Evolutionary conservation across 2,329 filamentous ascomycete species (phyloP).

Genomic region (Penicillium sp.): DNA sequence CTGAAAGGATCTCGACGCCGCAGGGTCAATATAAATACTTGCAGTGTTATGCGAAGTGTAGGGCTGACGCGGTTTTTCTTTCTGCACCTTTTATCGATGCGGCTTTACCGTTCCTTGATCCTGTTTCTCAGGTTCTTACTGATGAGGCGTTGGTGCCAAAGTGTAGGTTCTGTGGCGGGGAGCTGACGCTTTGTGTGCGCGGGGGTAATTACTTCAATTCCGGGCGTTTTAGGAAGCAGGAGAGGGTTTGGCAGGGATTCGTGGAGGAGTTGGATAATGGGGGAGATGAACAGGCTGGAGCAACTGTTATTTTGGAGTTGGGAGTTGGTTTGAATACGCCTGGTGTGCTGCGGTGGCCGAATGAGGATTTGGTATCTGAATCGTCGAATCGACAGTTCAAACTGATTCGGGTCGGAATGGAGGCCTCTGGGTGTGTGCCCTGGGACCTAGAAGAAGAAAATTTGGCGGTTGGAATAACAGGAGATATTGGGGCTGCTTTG

Average conservation of each 20-base stretch:
- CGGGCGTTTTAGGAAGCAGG: conserved; percentile 9
- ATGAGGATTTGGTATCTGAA: conserved; percentile 20
- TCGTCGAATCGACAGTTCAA: conserved; percentile 3
- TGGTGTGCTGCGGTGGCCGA: conserved; percentile 21
- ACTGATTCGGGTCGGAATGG: conserved; percentile 20
- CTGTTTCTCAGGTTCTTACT: conserved; percentile 12
- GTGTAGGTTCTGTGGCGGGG: conserved; percentile 19
- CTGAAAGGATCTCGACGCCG: conserved; percentile 15
- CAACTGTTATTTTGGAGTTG: conserved; percentile 20
- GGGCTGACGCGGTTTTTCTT: conserved; percentile 17
- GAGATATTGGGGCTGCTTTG: background rate
- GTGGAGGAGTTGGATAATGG: background rate
- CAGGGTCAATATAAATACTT: conserved; percentile 23
- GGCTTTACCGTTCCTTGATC: conserved; percentile 17
- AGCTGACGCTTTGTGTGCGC: conserved; percentile 22
- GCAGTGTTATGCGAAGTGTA: conserved; percentile 23
- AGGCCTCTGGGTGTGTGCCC: conserved; percentile 19
- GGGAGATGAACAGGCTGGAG: background rate
- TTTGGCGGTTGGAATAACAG: conserved; percentile 15
- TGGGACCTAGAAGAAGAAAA: conserved; percentile 20
- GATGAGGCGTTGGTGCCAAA: conserved; percentile 12
- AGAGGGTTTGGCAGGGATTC: conserved; percentile 13
- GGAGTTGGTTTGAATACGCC: conserved; percentile 26
- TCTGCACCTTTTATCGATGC: conserved; percentile 18
- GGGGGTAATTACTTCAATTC: conserved; percentile 24